Conservation (phyloP, 371 early-diverging fungal species). For the Mortierella sp. region DNA sequence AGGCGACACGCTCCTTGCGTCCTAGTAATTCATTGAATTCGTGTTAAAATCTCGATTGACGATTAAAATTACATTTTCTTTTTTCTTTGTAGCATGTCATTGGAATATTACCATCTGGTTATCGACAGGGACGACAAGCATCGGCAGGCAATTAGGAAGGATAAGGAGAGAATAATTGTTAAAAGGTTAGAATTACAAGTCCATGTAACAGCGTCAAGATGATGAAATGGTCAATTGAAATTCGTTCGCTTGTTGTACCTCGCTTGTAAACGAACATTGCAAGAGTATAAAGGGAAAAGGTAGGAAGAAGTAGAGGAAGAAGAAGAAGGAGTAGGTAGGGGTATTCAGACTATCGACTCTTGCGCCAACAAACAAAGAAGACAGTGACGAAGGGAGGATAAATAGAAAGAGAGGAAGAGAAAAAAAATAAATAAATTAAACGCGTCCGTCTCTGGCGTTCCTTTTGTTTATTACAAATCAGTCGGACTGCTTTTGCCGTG, state of each 20-base stretch:
- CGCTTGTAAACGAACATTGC: constrained; percentile 83
- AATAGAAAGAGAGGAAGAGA: neutral
- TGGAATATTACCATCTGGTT: constrained; percentile 9
- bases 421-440: constrained; percentile 67
- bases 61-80: neutral
- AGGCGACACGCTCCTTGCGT: constrained; percentile 90
- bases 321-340: neutral
- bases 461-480: neutral
- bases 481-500: neutral
- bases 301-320: neutral
- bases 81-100: neutral
- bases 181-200: neutral
- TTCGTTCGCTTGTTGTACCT: constrained; percentile 68
- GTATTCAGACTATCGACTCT: constrained; percentile 1
- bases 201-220: neutral
- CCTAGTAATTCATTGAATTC: constrained; percentile 46
- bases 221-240: neutral
- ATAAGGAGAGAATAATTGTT: neutral
- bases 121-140: neutral
- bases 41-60: neutral
- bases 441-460: neutral
- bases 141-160: neutral
- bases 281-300: constrained; percentile 5
- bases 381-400: neutral
- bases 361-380: neutral